Evolutionary conservation across 345 rosid genomes (phyloP), one percentile per base, ranked within the genome.

Genomic region (Eucalyptus erythrocorys): DNA sequence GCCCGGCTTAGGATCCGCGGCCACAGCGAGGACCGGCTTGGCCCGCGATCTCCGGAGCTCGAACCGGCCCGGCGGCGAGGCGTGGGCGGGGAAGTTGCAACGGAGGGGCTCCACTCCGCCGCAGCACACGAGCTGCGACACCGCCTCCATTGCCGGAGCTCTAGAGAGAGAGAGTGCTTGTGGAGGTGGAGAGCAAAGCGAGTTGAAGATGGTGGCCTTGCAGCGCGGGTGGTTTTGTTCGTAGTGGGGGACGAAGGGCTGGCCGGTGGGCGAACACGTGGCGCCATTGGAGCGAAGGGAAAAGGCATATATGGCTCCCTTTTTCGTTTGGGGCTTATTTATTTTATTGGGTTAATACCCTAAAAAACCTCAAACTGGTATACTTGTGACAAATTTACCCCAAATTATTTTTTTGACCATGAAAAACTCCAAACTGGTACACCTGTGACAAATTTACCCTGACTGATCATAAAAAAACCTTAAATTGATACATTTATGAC

Each of bases 1-100:
- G 10, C 93, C 64, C 40, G 98, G 96, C 89, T 95, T 96, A 30
- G 98, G 95, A 40, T 96, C 97, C 76, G 98, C 91, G 26, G 98
- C 96, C 66, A 96, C 93, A 53, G 99, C 97, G 59, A 48, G 89
- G 55, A 87, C 86, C 22, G 86, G 90, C 40, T 13, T 76, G 34
- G 86, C 19, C 57, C 86, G 71, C 10, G 24, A 7, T n/a, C 88
- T 81, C 16, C 88, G 86, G 80, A 45, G 61, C 42, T 50, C 30
- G 61, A 80, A 47, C 12, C 85, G 68, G 71, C 55, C 84, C 22
- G 84, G 64, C 27, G 64, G 87, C 55, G 53, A 86, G 59, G 50
- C 84, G 16, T 26, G 48, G 57, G 89, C 64, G 16, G 40, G 79
- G 43, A 87, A 47, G 82, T 37, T 81, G 89, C 82, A 48, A 8